A percentile compares a stretch with the other conserved stretches of the same genome.
Conservation (phyloP, 306 rosid species). For the Acacia crassicarpa region DNA sequence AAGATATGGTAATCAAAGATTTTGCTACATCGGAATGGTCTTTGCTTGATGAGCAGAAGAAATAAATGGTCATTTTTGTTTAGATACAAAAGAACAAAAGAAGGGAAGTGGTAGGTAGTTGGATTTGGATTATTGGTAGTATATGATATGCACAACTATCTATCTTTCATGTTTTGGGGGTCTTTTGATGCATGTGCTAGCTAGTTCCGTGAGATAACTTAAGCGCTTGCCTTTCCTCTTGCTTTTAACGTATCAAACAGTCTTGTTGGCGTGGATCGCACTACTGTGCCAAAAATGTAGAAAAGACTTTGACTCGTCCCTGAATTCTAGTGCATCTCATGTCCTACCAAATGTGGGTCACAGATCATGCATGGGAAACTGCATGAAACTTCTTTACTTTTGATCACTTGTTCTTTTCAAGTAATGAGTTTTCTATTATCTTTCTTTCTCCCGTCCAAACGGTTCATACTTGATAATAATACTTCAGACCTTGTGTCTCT, state of each 20-base stretch:
- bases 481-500: neutral
- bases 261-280: slow-evolving; percentile 10
- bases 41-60: neutral
- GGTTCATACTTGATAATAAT: neutral
- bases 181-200: neutral
- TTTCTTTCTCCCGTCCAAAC: neutral
- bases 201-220: slow-evolving; percentile 17
- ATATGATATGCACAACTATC: neutral
- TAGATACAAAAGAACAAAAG: neutral
- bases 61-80: neutral
- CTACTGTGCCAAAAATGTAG: neutral
- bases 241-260: neutral
- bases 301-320: neutral
- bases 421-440: neutral
- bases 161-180: neutral
- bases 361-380: neutral
- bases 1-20: neutral
- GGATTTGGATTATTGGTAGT: neutral
- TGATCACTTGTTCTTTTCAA: neutral
- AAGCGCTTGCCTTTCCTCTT: neutral
- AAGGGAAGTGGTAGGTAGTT: neutral
- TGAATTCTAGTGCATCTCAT: neutral
- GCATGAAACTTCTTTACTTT: neutral
- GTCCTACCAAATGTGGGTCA: slow-evolving; percentile 11
- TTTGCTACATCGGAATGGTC: neutral